These are phyloP conservation scores for Suhomyces guaymorum DNA, from an alignment of 1,139 yeast species.

Conservation along the genomic window DNA sequence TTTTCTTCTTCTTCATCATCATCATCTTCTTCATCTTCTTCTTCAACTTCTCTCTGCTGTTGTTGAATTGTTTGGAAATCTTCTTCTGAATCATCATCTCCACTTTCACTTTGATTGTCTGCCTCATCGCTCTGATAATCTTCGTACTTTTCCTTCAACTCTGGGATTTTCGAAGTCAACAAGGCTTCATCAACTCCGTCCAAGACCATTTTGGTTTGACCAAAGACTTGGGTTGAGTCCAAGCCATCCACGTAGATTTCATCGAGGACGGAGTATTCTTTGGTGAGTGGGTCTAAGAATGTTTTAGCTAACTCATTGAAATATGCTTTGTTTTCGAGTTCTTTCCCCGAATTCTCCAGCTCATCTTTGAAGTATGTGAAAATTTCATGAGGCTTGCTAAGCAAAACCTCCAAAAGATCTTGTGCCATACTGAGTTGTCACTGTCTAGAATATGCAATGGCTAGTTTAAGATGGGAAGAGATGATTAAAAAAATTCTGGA, in stretches of 20 bases:
- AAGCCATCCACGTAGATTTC: conserved; percentile 83
- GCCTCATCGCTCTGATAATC: conserved; percentile 20
- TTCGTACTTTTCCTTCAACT: conserved; percentile 31
- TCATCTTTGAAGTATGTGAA: conserved; percentile 23
- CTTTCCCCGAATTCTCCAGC: conserved; percentile 11
- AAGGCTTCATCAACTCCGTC: conserved; percentile 66
- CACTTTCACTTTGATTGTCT: conserved; percentile 25
- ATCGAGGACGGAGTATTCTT: conserved; percentile 69
- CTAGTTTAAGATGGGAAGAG: conserved; percentile 5
- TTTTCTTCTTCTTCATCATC: conserved; percentile 21
- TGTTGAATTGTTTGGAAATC: too few species aligned
- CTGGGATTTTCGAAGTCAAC: conserved; percentile 49
- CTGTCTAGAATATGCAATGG: background rate
- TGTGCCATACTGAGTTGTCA: conserved; percentile 17
- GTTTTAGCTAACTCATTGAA: conserved; percentile 49
- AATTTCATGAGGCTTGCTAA: conserved; percentile 29
- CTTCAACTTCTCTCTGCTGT: conserved; percentile 26
- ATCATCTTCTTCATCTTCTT: conserved; percentile 23
- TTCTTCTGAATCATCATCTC: conserved; percentile 19
- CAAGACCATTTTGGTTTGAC: conserved; percentile 82
- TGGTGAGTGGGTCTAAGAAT: conserved; percentile 65
- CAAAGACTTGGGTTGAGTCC: conserved; percentile 91
- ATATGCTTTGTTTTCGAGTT: conserved; percentile 15
- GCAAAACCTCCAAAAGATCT: conserved; percentile 23
- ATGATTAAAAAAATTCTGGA: conserved; percentile 11